Conservation (phyloP, 306 rosid genomes). For the Quercus alba region DNA sequence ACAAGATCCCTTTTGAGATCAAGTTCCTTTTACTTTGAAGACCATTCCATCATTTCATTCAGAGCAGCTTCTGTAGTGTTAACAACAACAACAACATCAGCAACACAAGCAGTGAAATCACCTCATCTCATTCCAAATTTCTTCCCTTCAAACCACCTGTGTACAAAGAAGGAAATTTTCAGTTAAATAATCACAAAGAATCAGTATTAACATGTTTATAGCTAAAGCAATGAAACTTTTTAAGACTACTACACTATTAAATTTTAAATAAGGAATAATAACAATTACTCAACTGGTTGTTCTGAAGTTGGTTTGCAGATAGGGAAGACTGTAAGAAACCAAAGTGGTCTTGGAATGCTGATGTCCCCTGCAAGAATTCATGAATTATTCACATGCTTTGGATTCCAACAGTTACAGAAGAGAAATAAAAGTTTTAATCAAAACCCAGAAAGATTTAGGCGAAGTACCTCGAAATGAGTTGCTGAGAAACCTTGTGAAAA, state of each 20-base stretch:
- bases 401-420: neutral
- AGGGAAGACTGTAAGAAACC: slow-evolving; percentile 53
- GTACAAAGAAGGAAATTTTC: slow-evolving; percentile 21
- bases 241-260: neutral
- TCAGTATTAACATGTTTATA: neutral
- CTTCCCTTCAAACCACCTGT: slow-evolving; percentile 67
- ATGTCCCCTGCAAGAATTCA: slow-evolving; percentile 52
- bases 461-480: slow-evolving; percentile 70
- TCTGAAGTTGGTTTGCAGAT: slow-evolving; percentile 57
- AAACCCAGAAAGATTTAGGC: neutral
- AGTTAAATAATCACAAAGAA: slow-evolving; percentile 8
- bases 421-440: neutral
- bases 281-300: slow-evolving; percentile 46
- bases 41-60: slow-evolving; percentile 24
- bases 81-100: slow-evolving; percentile 19
- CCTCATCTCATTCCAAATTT: slow-evolving; percentile 36
- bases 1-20: slow-evolving; percentile 37
- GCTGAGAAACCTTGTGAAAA: slow-evolving; percentile 83
- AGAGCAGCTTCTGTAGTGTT: slow-evolving; percentile 17
- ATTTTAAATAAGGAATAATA: neutral
- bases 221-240: neutral
- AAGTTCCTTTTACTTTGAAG: slow-evolving; percentile 43
- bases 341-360: slow-evolving; percentile 59
- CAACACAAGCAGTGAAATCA: slow-evolving; percentile 19
- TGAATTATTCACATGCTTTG: slow-evolving; percentile 5